Base-by-base conservation (phyloP, 1,284 basidiomycete genomes). In the Microbotryum intermedium region DNA sequence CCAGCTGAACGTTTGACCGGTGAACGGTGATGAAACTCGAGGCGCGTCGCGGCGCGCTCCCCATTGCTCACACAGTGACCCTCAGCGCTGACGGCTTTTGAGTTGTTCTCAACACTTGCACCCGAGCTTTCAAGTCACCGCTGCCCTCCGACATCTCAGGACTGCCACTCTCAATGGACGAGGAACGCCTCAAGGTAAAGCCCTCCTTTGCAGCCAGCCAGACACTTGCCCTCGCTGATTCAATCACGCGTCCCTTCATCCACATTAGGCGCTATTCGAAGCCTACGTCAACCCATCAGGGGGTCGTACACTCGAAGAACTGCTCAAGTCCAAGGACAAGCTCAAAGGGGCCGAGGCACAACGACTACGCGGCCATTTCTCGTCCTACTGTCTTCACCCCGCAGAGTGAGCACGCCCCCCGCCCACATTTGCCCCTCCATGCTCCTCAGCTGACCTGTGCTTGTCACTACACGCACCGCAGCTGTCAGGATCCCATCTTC, bases 251-350 rank as follows among this genome's bases (percentile, higher is more conserved):
- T 18, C 11, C 34, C 34, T 16, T 16, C 13, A 11, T 39, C 34
- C 34, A 16, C 34, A n/a, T n/a, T 16, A 39, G 34, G 34, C 34
- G 34, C 34, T 39, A 4, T 39, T 39, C 11, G 34, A 39, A 39
- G 34, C 34, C 34, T 39, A 39, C 34, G 34, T 39, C 34, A 39
- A 39, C 10, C 34, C 34, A 39, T 39, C 34, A 11, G 45, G 47
- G 48, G 59, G 54, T n/a, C 48, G 25, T 26, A 43, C 39, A 9
- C 47, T 53, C 20, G 47, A 52, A 21, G 52, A 58, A 34, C 57
- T 58, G 25, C 39, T 58, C 18, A 42, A 13, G 10, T 20, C 16
- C n/a, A 39, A 46, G 25, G 46, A 58, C 34, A 23, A 23, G 45
- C 50, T 30, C 28, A 52, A 47, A 23, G 52, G 50, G 3, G 50